A percentile compares a stretch with the other conserved stretches of the same genome.
Conservation (phyloP, 257 asterid genomes). For the Ilex aquifolium region DNA sequence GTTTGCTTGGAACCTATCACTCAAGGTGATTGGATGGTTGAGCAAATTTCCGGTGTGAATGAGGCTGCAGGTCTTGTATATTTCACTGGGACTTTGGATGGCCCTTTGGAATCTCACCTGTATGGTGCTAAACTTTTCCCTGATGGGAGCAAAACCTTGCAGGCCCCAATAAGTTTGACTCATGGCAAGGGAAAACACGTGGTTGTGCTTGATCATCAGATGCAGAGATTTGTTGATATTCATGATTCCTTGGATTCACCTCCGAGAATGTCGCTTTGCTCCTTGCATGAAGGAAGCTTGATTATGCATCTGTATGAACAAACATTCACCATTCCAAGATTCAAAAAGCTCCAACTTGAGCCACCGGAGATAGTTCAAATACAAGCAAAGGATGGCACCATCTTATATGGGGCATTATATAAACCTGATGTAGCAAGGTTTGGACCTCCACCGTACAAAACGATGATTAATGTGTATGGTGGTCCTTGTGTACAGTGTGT, state of each 20-base stretch:
- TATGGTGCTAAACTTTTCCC: slow-evolving; percentile 55
- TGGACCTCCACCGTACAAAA: slow-evolving; percentile 91
- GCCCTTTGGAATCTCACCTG: slow-evolving; percentile 85
- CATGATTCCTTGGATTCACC: slow-evolving; percentile 67
- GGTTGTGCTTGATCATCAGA: slow-evolving; percentile 81
- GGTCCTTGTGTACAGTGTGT: slow-evolving; percentile 89
- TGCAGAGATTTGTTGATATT: slow-evolving; percentile 75
- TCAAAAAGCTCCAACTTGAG: slow-evolving; percentile 49
- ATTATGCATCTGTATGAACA: slow-evolving; percentile 58
- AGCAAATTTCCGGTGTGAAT: slow-evolving; percentile 80
- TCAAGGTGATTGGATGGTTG: slow-evolving; percentile 90
- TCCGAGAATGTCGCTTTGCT: slow-evolving; percentile 59
- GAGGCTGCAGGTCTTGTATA: slow-evolving; percentile 72
- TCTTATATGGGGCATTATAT: slow-evolving; percentile 71
- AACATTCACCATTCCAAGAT: slow-evolving; percentile 37
- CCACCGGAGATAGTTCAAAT: slow-evolving; percentile 62
- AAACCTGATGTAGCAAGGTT: slow-evolving; percentile 64
- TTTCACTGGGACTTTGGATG: slow-evolving; percentile 69
- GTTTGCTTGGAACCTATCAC: slow-evolving; percentile 76
- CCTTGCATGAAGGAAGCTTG: slow-evolving; percentile 60
- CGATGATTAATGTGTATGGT: slow-evolving; percentile 93
- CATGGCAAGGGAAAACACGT: slow-evolving; percentile 72
- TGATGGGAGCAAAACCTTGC: slow-evolving; percentile 22
- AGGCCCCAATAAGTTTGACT: slow-evolving; percentile 60
- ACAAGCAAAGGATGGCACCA: slow-evolving; percentile 70